These are phyloP conservation scores for Paulownia fortunei DNA, from an alignment of 257 asterid genomes.

Conservation along the genomic window DNA sequence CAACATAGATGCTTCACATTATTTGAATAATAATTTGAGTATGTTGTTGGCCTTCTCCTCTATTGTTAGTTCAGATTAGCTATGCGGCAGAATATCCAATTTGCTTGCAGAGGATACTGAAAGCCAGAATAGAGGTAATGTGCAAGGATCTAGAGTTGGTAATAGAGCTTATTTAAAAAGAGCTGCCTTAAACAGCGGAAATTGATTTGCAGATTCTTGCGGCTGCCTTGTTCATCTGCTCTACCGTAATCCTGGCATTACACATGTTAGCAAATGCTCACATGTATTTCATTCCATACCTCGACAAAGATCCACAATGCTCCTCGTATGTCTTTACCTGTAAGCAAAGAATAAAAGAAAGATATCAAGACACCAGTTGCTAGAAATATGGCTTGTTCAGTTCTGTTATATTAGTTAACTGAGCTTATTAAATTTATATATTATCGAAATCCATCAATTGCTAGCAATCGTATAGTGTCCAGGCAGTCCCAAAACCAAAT, in stretches of 20 bases:
- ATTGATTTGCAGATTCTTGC: slow-evolving; percentile 33
- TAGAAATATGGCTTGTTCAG: neutral
- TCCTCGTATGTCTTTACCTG: slow-evolving; percentile 36
- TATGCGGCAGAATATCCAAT: neutral
- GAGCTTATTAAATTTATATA: neutral
- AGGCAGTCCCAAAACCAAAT: neutral
- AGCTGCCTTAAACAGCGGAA: neutral
- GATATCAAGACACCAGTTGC: neutral
- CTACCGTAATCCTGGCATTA: slow-evolving; percentile 18
- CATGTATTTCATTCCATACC: slow-evolving; percentile 32
- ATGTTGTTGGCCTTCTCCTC: neutral
- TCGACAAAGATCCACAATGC: slow-evolving; percentile 28
- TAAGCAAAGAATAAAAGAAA: neutral
- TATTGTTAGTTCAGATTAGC: neutral
- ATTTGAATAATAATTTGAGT: neutral
- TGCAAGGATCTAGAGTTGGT: neutral
- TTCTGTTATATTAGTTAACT: too few relatives aligned
- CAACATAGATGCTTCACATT: neutral
- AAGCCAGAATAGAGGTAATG: neutral
- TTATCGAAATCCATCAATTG: neutral
- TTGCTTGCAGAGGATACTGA: neutral
- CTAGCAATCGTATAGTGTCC: neutral
- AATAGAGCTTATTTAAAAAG: neutral
- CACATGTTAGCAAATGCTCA: slow-evolving; percentile 37
- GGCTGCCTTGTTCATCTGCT: slow-evolving; percentile 31